Percentiles rank a stretch among this genome's conserved stretches.
Evolutionary conservation across 2,329 filamentous ascomycete genomes (phyloP).

Genomic region (Phyllosticta paracitricarpa): DNA sequence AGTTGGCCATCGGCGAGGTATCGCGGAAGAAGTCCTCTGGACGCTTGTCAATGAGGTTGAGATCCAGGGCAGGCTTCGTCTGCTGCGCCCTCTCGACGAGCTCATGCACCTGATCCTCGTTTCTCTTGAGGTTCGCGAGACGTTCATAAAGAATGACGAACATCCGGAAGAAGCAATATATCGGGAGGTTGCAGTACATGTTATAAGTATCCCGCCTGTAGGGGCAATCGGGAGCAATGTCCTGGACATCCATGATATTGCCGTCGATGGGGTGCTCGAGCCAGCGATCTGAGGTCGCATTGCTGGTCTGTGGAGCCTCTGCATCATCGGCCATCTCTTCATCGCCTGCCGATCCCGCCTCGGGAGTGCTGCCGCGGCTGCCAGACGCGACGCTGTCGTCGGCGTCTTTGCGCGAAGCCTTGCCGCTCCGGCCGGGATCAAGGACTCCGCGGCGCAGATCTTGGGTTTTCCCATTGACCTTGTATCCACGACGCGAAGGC

Average conservation of each 20-base stretch:
- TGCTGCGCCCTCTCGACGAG: slow-evolving; percentile 65
- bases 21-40: slow-evolving; percentile 64
- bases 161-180: slow-evolving; percentile 91
- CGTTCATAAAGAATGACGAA: slow-evolving; percentile 87
- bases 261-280: slow-evolving; percentile 46
- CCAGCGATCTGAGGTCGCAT: slow-evolving; percentile 51
- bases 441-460: slow-evolving; percentile 77
- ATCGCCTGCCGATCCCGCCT: slow-evolving; percentile 65
- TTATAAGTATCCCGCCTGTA: slow-evolving; percentile 76
- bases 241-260: slow-evolving; percentile 50
- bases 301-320: slow-evolving; percentile 39
- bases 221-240: slow-evolving; percentile 65
- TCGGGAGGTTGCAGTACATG: slow-evolving; percentile 81
- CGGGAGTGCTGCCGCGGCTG: slow-evolving; percentile 84
- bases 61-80: slow-evolving; percentile 69
- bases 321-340: slow-evolving; percentile 56
- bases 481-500: slow-evolving; percentile 57
- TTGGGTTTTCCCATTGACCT: slow-evolving; percentile 54
- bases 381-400: slow-evolving; percentile 68
- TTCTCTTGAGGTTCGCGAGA: slow-evolving; percentile 72
- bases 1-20: slow-evolving; percentile 53
- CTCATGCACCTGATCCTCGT: slow-evolving; percentile 60
- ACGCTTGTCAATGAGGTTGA: slow-evolving; percentile 74
- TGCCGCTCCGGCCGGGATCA: slow-evolving; percentile 63
- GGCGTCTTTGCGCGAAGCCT: slow-evolving; percentile 60